These are phyloP conservation scores for Ceratobasidium sp. DNA, from an alignment of 1,284 basidiomycete species.

Conservation along the genomic window DNA sequence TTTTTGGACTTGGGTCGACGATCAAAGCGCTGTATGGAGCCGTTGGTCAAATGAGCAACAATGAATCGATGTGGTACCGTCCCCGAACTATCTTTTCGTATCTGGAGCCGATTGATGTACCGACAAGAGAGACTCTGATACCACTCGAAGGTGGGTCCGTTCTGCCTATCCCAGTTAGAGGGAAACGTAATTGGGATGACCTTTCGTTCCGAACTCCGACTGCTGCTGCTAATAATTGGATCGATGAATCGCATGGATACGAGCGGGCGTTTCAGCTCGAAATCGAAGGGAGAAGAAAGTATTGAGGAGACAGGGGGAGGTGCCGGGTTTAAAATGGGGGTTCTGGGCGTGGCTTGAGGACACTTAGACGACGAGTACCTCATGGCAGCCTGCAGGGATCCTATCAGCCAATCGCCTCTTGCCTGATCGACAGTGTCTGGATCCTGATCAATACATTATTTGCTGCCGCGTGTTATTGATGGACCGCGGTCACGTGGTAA, in stretches of 20 bases:
- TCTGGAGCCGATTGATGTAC: neutral
- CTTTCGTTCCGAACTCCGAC: neutral
- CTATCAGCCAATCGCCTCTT: too few relatives aligned
- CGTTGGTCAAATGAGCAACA: neutral
- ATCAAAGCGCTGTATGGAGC: neutral
- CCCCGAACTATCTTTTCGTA: neutral
- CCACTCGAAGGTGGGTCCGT: neutral
- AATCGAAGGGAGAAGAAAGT: too few relatives aligned
- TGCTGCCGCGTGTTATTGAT: too few relatives aligned
- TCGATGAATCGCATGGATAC: neutral
- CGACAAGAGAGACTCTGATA: neutral
- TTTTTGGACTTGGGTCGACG: neutral
- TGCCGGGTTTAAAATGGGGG: too few relatives aligned
- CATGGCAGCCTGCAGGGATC: too few relatives aligned
- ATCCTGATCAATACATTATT: too few relatives aligned
- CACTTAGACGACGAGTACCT: too few relatives aligned
- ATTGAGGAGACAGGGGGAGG: too few relatives aligned
- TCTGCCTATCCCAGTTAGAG: neutral
- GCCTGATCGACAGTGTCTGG: too few relatives aligned
- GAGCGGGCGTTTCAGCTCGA: too few relatives aligned
- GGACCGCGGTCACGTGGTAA: too few relatives aligned
- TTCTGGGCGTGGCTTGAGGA: too few relatives aligned
- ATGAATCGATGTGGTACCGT: neutral
- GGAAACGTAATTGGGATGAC: neutral
- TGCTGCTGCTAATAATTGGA: neutral